Evolutionary conservation across 768 basidiomycete genomes (phyloP).

Genomic region (Xanthoconium stramineum): DNA sequence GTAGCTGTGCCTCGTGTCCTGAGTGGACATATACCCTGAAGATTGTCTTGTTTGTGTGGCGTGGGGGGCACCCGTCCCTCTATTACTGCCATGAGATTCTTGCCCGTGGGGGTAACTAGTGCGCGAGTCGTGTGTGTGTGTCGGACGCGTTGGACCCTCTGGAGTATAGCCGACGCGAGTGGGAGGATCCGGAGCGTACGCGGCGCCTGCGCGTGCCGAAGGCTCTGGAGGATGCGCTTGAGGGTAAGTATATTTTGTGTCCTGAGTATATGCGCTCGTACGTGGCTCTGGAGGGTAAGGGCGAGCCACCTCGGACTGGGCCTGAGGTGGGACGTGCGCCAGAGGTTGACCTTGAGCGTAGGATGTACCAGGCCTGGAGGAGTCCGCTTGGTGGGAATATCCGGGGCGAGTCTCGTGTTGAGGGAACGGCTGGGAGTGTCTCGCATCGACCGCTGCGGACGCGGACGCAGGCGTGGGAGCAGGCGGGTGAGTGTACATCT

Average conservation of each 20-base stretch:
- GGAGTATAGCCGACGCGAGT: conserved; percentile 13
- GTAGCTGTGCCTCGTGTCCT: conserved; percentile 23
- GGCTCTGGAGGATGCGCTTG: conserved; percentile 19
- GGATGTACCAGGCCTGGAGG: conserved; percentile 20
- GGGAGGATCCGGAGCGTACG: conserved; percentile 16
- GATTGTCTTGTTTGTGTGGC: conserved; percentile 21
- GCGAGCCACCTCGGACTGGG: conserved; percentile 18
- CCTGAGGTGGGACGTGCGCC: conserved; percentile 5
- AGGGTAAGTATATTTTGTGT: conserved; percentile 22
- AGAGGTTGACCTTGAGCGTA: conserved; percentile 17
- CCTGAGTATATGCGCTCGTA: conserved; percentile 23
- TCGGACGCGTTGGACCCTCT: conserved; percentile 14
- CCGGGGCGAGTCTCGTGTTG: conserved; percentile 21
- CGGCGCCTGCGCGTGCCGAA: conserved; percentile 10
- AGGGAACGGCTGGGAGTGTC: conserved; percentile 21
- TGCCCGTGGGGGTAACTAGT: conserved; percentile 14
- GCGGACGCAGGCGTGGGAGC: conserved; percentile 13
- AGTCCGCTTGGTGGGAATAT: conserved; percentile 20
- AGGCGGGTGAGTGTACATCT: conserved; percentile 20
- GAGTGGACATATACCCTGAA: conserved; percentile 16
- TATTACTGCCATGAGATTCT: conserved; percentile 15
- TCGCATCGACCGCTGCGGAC: conserved; percentile 15
- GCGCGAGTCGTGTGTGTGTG: conserved; percentile 19
- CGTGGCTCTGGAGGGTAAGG: conserved; percentile 18
- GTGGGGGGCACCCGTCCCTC: conserved; percentile 5